Evolutionary conservation across 2,329 filamentous ascomycete species (phyloP).

Genomic region (Botrytis elliptica): DNA sequence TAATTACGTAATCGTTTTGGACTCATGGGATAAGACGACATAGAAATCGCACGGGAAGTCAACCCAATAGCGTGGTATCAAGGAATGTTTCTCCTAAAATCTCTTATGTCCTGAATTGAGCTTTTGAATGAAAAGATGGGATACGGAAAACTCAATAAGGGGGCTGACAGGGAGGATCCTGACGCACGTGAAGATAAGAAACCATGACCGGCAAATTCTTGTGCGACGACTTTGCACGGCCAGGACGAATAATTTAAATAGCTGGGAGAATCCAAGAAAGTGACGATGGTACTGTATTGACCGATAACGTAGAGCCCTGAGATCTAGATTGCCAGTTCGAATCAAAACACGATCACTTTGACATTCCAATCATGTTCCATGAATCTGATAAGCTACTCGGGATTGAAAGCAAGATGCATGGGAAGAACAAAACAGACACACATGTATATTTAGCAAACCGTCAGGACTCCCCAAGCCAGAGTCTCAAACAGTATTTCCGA

Average conservation of each 20-base stretch:
- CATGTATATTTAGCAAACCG: background rate
- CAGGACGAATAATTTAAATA: background rate
- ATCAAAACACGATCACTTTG: background rate
- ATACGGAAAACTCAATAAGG: background rate
- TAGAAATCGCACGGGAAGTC: background rate
- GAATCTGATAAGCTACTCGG: background rate
- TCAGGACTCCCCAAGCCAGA: background rate
- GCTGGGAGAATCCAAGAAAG: background rate
- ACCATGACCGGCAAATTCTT: background rate
- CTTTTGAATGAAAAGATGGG: background rate
- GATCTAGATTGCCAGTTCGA: background rate
- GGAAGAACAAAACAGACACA: background rate
- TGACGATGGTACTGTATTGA: background rate
- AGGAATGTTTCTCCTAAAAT: background rate
- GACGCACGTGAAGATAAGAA: background rate
- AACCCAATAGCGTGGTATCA: background rate
- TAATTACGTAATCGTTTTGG: background rate
- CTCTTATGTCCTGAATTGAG: background rate
- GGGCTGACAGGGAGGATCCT: background rate
- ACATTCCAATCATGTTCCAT: background rate
- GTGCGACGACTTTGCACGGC: background rate
- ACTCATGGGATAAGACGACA: background rate
- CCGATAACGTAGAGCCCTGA: background rate
- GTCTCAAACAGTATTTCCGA: background rate
- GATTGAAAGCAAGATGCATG: background rate